Conservation (phyloP, 2,329 filamentous ascomycete species). For the Falciphora oryzae region DNA sequence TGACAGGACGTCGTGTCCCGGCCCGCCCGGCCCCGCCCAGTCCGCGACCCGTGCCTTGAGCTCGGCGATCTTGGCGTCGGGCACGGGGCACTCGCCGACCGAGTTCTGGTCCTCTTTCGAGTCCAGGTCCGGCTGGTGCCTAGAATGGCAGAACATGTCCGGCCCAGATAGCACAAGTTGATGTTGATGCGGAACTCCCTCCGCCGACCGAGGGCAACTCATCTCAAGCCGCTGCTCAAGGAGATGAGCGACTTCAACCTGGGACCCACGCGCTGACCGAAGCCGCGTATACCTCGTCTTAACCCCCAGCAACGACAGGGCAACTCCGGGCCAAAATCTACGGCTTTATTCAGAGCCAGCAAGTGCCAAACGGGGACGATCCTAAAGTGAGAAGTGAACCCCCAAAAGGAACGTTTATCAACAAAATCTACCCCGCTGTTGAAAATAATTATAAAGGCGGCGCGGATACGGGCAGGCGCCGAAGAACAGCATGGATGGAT, state of each 20-base stretch:
- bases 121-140: slow-evolving; percentile 43
- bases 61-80: slow-evolving; percentile 38
- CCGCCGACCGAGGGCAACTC: neutral
- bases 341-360: neutral
- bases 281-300: neutral
- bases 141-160: no score
- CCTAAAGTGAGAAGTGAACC: neutral
- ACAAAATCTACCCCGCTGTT: slow-evolving; percentile 6
- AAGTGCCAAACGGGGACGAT: neutral
- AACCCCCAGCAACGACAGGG: neutral
- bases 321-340: neutral
- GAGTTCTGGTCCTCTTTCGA: slow-evolving; percentile 60
- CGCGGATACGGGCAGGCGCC: no score
- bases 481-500: no score
- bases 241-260: neutral
- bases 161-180: no score
- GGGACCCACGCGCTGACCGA: neutral
- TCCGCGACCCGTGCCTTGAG: slow-evolving; percentile 40
- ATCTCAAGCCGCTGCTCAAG: neutral
- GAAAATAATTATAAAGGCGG: slow-evolving; percentile 9
- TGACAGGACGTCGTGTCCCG: slow-evolving; percentile 32
- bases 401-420: slow-evolving; percentile 5
- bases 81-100: slow-evolving; percentile 48
- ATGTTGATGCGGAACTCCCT: neutral
- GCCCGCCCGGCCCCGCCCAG: slow-evolving; percentile 39